phyloP scores from a whole-genome alignment of 257 asterid genomes.

The Solanum rostratum region DNA sequence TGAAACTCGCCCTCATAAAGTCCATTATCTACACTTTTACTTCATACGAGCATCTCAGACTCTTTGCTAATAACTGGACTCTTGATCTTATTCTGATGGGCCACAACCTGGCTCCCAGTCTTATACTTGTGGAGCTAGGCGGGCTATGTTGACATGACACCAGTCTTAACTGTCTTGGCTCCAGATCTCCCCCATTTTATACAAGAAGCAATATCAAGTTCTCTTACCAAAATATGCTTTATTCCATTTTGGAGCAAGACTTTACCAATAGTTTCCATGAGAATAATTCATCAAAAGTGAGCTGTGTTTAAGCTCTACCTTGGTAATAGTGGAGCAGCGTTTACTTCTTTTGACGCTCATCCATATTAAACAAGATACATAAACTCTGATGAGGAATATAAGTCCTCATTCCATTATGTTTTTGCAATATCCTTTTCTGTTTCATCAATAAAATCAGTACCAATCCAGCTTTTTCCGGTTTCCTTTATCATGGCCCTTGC shows the following conservation, averaged over 20 bases:
- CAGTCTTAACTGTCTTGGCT: too few species aligned
- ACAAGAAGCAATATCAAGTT: neutral
- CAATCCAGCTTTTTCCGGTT: conserved; percentile 82
- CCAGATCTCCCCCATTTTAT: neutral
- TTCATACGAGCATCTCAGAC: too few species aligned
- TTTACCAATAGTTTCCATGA: conserved; percentile 39
- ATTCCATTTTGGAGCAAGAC: neutral
- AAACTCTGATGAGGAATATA: conserved; percentile 29
- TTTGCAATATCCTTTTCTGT: conserved; percentile 11
- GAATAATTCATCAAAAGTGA: conserved; percentile 46
- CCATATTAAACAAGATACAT: conserved; percentile 29
- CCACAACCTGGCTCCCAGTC: neutral
- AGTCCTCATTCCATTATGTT: conserved; percentile 32
- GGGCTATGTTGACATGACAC: neutral
- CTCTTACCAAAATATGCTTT: neutral
- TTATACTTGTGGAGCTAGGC: neutral
- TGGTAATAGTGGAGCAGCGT: conserved; percentile 32
- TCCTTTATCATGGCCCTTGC: conserved; percentile 41
- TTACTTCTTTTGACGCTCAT: conserved; percentile 32
- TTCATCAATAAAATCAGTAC: conserved; percentile 23
- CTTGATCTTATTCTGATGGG: neutral
- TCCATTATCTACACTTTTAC: too few species aligned
- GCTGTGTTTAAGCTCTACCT: conserved; percentile 31
- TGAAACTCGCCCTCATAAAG: too few species aligned
- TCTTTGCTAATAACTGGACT: too few species aligned